These are phyloP conservation scores for Knoxdaviesia capensis DNA, from an alignment of 2,329 filamentous ascomycete species.

Conservation along the genomic window DNA sequence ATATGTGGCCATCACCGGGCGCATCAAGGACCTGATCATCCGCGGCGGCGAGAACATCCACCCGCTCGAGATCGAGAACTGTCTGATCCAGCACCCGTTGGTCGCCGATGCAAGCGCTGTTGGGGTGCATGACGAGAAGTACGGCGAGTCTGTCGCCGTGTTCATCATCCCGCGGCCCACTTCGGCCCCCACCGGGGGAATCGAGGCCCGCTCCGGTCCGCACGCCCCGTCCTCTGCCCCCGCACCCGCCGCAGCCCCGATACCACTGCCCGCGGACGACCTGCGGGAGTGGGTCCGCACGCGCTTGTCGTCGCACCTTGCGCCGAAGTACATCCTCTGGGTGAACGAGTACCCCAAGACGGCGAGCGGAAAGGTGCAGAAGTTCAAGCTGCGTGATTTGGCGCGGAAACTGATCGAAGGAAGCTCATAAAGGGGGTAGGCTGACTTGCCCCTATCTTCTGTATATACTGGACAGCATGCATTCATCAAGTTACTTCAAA, in stretches of 20 bases:
- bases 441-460: too few relatives aligned
- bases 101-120: conserved; percentile 66
- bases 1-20: conserved; percentile 72
- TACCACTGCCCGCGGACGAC: conserved; percentile 29
- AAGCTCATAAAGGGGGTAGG: too few relatives aligned
- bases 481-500: too few relatives aligned
- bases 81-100: conserved; percentile 49
- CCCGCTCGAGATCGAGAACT: conserved; percentile 82
- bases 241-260: conserved; percentile 2
- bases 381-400: conserved; percentile 62
- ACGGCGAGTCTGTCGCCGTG: conserved; percentile 73
- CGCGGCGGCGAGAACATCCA: conserved; percentile 91
- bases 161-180: conserved; percentile 42
- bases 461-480: too few relatives aligned
- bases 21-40: conserved; percentile 93
- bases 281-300: conserved; percentile 53
- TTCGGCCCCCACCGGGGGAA: background rate
- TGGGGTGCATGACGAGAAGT: conserved; percentile 59
- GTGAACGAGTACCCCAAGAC: conserved; percentile 78
- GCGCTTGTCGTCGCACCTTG: conserved; percentile 53
- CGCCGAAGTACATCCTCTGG: conserved; percentile 83
- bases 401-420: conserved; percentile 20
- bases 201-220: background rate
- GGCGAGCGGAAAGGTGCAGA: conserved; percentile 90
- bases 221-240: background rate